These are phyloP conservation scores for Penicillium freii DNA, from an alignment of 2,329 filamentous ascomycete species.

Conservation along the genomic window DNA sequence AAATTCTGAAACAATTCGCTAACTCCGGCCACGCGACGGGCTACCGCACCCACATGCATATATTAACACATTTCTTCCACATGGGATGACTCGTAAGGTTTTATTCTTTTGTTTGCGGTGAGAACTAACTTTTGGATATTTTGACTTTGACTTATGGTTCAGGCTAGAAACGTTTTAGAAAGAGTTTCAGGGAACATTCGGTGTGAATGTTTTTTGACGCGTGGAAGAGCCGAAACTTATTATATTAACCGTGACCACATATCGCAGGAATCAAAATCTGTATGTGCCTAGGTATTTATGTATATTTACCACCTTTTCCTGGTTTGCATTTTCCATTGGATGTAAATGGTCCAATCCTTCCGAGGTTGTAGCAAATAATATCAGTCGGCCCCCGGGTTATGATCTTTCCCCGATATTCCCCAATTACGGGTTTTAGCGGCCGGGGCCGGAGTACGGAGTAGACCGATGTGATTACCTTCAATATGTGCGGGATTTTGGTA, in stretches of 20 bases:
- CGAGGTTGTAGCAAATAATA: background rate
- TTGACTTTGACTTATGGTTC: constrained; percentile 2
- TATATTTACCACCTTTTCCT: background rate
- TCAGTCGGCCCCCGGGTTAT: background rate
- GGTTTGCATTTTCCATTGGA: background rate
- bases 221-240: background rate
- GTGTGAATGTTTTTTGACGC: background rate
- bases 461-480: background rate
- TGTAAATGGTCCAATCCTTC: background rate
- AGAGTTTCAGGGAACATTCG: background rate
- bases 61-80: constrained; percentile 9
- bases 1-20: constrained; percentile 19
- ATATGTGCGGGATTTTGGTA: background rate
- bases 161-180: background rate
- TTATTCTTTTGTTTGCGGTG: constrained; percentile 6
- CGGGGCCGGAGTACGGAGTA: background rate
- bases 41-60: constrained; percentile 18
- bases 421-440: background rate
- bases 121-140: background rate
- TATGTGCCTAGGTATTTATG: background rate
- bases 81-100: constrained; percentile 22
- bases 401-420: constrained; percentile 4
- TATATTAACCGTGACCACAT: background rate
- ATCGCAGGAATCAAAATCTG: background rate
- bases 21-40: constrained; percentile 24